Evolutionary conservation across 2,329 filamentous ascomycete species (phyloP).

Genomic region (Aspergillus awamori): DNA sequence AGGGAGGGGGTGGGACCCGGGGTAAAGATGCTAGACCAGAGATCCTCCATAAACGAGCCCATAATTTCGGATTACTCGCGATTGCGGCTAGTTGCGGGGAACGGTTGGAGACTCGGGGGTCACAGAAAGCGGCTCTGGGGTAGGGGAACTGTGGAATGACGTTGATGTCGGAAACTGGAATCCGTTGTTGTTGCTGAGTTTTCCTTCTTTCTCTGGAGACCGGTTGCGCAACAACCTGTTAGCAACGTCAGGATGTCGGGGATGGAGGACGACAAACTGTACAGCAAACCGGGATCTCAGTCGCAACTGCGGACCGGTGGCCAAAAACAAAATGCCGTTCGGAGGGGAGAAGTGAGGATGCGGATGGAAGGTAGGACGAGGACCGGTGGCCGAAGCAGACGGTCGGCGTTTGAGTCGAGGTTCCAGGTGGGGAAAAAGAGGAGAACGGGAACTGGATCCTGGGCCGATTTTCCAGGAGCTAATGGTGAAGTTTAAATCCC

Average conservation of each 20-base stretch:
- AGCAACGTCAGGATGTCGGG: background rate
- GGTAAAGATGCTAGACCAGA: slow-evolving; percentile 92
- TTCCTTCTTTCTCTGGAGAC: background rate
- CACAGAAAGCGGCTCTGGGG: background rate
- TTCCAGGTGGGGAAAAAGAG: slow-evolving; percentile 14
- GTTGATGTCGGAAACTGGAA: slow-evolving; percentile 20
- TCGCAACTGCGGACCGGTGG: background rate
- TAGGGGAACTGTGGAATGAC: slow-evolving; percentile 13
- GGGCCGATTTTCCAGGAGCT: slow-evolving; percentile 14
- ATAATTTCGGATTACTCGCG: slow-evolving; percentile 29
- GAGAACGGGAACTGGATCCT: slow-evolving; percentile 14
- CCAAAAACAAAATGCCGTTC: background rate
- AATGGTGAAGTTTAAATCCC: slow-evolving; percentile 17
- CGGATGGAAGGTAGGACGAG: background rate
- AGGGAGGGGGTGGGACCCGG: slow-evolving; percentile 87
- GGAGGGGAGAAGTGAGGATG: background rate
- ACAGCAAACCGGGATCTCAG: background rate
- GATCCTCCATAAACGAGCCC: slow-evolving; percentile 66
- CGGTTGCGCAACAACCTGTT: background rate
- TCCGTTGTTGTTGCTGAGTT: slow-evolving; percentile 11
- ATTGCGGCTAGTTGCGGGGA: slow-evolving; percentile 10
- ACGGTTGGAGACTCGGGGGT: slow-evolving; percentile 2
- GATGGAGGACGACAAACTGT: background rate
- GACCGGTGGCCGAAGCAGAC: slow-evolving; percentile 7
- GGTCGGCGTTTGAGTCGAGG: slow-evolving; percentile 19